These are phyloP conservation scores for Panaeolus cyanescens DNA, from an alignment of 768 basidiomycete genomes.

Conservation along the genomic window DNA sequence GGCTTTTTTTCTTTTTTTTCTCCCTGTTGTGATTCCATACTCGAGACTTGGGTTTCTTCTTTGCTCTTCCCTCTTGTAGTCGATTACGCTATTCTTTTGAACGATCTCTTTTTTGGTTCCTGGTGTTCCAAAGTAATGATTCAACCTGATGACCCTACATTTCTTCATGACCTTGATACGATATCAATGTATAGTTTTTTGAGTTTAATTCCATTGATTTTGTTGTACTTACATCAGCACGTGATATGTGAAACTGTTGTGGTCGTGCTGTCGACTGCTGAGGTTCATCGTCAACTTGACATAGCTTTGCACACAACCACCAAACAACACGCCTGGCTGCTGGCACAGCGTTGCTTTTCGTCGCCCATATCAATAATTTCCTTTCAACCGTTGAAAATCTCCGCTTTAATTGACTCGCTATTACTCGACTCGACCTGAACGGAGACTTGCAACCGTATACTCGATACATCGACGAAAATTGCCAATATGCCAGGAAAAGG, in stretches of 20 bases:
- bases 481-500: conserved; percentile 58
- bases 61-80: conserved; percentile 4
- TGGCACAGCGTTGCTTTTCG: conserved; percentile 30
- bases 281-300: background rate
- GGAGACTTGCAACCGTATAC: too few relatives aligned
- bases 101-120: background rate
- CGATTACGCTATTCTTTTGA: background rate
- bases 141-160: conserved; percentile 6
- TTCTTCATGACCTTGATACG: conserved; percentile 15
- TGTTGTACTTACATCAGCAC: background rate
- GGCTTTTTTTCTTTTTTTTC: background rate
- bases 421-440: too few relatives aligned
- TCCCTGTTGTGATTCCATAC: background rate
- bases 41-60: conserved; percentile 4
- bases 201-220: background rate
- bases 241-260: background rate
- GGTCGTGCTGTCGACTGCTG: background rate
- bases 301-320: background rate
- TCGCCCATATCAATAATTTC: conserved; percentile 3
- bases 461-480: too few relatives aligned
- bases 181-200: background rate
- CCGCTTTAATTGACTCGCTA: too few relatives aligned
- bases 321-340: conserved; percentile 25
- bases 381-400: background rate
- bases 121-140: conserved; percentile 8